Evolutionary conservation across 225 moss, liverwort and hornwort genomes (phyloP).

Genomic region (Bryum argenteum): DNA sequence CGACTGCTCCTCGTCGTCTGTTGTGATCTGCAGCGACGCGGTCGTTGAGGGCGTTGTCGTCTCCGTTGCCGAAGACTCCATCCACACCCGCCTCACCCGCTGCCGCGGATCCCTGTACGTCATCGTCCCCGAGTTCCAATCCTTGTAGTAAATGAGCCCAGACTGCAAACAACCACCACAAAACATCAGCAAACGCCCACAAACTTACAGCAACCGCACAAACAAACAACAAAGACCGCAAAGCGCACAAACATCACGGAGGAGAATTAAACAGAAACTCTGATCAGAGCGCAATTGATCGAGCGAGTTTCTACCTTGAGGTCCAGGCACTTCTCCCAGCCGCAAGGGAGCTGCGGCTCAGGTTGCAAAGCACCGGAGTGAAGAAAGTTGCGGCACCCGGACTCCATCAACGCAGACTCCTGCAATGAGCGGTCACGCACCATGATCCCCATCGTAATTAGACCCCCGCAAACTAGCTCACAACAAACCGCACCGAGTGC

Average conservation of each 20-base stretch:
- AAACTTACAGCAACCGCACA: background rate
- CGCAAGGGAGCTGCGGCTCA: constrained; percentile 65
- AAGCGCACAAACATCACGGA: too few relatives aligned
- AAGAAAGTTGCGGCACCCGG: constrained; percentile 3
- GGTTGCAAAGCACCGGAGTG: constrained; percentile 40
- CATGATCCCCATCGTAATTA: constrained; percentile 47
- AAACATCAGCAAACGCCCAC: background rate
- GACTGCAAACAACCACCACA: constrained; percentile 43
- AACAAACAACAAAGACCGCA: too few relatives aligned
- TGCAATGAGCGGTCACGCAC: constrained; percentile 41
- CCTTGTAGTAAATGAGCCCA: constrained; percentile 68
- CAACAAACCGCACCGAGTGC: too few relatives aligned
- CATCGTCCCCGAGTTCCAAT: constrained; percentile 61
- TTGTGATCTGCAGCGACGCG: background rate
- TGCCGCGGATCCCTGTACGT: constrained; percentile 65
- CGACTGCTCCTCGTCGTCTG: constrained; percentile 32
- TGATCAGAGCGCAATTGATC: background rate
- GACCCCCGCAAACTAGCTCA: too few relatives aligned
- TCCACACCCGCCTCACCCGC: background rate
- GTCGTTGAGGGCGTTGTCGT: constrained; percentile 15
- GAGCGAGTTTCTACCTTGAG: constrained; percentile 47
- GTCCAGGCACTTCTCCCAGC: constrained; percentile 82
- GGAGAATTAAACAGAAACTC: too few relatives aligned
- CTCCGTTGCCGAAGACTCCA: constrained; percentile 23
- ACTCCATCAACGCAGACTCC: constrained; percentile 36